phyloP scores from a whole-genome alignment of 805 yeast species.

The Saturnispora silvae region DNA sequence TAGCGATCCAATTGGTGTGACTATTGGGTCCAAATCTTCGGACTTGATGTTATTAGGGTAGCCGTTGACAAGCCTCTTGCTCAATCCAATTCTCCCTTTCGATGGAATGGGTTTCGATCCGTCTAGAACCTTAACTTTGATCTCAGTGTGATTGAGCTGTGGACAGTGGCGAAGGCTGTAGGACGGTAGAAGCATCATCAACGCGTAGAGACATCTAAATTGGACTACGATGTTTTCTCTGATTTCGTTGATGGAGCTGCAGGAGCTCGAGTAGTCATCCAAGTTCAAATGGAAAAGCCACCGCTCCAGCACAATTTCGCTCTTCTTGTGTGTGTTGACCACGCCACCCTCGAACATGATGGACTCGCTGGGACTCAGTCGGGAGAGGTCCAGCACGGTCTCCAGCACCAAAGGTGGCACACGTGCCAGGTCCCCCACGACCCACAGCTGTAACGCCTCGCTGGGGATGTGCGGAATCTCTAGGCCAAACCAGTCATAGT shows the following conservation, averaged over 20 bases:
- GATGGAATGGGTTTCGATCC: conserved; percentile 73
- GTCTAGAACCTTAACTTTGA: conserved; percentile 58
- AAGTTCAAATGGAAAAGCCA: conserved; percentile 82
- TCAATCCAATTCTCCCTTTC: conserved; percentile 76
- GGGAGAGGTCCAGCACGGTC: conserved; percentile 36
- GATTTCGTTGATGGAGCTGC: conserved; percentile 35
- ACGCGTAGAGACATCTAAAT: conserved; percentile 64
- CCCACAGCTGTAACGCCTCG: conserved; percentile 39
- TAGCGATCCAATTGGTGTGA: conserved; percentile 66
- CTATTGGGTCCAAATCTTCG: conserved; percentile 56
- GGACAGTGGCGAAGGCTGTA: conserved; percentile 39
- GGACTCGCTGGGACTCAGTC: conserved; percentile 17
- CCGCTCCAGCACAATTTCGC: conserved; percentile 86
- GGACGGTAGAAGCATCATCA: conserved; percentile 60
- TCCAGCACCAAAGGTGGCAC: conserved; percentile 82
- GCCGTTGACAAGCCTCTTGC: conserved; percentile 42
- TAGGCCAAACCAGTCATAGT: conserved; percentile 56
- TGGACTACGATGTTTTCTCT: conserved; percentile 67
- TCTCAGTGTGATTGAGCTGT: conserved; percentile 14
- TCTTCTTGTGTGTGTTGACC: conserved; percentile 50
- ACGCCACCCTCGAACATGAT: conserved; percentile 29
- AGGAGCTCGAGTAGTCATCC: conserved; percentile 20
- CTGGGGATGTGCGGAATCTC: conserved; percentile 24
- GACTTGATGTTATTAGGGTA: conserved; percentile 27
- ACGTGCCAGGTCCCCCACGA: conserved; percentile 29